Conservation (phyloP, 768 basidiomycete genomes). For the Gelatoporia subvermispora region DNA sequence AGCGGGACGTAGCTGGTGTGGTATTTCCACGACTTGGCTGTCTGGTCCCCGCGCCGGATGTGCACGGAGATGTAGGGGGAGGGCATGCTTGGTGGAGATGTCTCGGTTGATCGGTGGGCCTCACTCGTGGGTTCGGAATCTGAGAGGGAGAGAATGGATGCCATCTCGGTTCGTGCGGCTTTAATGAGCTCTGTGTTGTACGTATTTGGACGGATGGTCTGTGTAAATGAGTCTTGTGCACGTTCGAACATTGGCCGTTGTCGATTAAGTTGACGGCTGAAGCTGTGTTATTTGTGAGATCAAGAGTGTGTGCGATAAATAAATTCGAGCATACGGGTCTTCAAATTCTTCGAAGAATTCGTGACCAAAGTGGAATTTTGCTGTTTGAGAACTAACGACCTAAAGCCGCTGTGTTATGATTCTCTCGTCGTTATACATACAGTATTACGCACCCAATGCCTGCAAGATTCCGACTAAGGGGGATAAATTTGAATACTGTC, state of each 20-base stretch:
- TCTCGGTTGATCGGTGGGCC: background rate
- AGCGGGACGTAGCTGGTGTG: constrained; percentile 41
- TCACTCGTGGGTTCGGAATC: background rate
- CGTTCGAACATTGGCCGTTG: constrained; percentile 48
- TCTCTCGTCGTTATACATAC: background rate
- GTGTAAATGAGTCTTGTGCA: constrained; percentile 41
- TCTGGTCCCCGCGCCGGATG: constrained; percentile 58
- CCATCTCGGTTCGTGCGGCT: constrained; percentile 43
- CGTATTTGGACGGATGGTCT: constrained; percentile 51
- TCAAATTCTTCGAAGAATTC: constrained; percentile 54
- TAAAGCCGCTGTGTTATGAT: constrained; percentile 15
- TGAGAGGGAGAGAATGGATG: constrained; percentile 18
- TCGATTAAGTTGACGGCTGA: constrained; percentile 49
- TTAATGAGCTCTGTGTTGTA: constrained; percentile 43
- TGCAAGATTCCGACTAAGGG: constrained; percentile 16
- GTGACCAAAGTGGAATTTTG: constrained; percentile 59
- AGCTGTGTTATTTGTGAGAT: constrained; percentile 30
- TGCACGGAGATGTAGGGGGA: constrained; percentile 50
- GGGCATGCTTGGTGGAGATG: background rate
- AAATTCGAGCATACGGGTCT: constrained; percentile 45
- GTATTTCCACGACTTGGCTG: constrained; percentile 40
- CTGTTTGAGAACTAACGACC: constrained; percentile 62
- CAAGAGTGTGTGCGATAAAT: background rate
- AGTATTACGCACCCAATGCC: constrained; percentile 55
- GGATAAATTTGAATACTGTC: background rate